These are phyloP conservation scores for Endocladia muricata DNA, from an alignment of 31 red algal species.

Conservation along the genomic window DNA sequence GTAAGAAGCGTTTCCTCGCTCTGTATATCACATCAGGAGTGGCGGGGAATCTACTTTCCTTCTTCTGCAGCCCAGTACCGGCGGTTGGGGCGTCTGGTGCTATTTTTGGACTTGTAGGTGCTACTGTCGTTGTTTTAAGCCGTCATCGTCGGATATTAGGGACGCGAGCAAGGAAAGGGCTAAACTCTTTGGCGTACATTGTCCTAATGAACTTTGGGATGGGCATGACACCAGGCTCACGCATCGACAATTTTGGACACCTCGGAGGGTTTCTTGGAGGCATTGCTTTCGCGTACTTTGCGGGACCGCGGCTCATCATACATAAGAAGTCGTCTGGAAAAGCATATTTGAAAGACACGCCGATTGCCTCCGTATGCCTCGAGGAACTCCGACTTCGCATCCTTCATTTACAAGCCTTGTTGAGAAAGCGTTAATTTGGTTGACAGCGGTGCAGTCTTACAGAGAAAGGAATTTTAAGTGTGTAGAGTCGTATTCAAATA, in stretches of 20 bases:
- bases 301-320: constrained; percentile 61
- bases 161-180: constrained; percentile 37
- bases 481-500: too few species aligned
- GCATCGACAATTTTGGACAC: constrained; percentile 96
- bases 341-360: constrained; percentile 25
- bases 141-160: constrained; percentile 59
- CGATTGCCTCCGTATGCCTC: too few species aligned
- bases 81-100: constrained; percentile 93
- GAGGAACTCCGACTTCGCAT: too few species aligned
- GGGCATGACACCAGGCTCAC: constrained; percentile 76
- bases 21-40: constrained; percentile 86
- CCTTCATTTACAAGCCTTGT: too few species aligned
- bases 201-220: constrained; percentile 81
- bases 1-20: constrained; percentile 58
- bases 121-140: constrained; percentile 61
- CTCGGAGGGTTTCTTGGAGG: constrained; percentile 90
- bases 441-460: too few species aligned
- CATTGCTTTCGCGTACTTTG: constrained; percentile 62
- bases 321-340: constrained; percentile 12
- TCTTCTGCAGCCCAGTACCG: constrained; percentile 62
- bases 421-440: too few species aligned
- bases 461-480: too few species aligned
- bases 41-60: constrained; percentile 67
- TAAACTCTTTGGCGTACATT: constrained; percentile 69
- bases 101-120: constrained; percentile 94